phyloP scores from a whole-genome alignment of 345 rosid genomes.

The Pistacia atlantica region DNA sequence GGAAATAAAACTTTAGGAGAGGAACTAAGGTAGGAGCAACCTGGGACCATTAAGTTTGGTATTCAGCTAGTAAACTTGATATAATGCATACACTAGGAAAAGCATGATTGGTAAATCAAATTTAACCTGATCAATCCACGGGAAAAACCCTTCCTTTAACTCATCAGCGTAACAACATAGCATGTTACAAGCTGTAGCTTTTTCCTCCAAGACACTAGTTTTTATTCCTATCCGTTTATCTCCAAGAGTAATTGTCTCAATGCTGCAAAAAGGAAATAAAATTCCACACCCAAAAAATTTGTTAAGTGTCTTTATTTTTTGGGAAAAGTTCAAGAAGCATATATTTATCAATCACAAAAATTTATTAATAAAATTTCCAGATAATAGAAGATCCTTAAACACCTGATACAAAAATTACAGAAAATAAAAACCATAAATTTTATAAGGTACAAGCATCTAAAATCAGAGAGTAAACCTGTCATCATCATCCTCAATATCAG shows the following conservation, averaged over 20 bases:
- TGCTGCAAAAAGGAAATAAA: slow-evolving; percentile 34
- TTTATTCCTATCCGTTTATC: slow-evolving; percentile 73
- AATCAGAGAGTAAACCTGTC: slow-evolving; percentile 46
- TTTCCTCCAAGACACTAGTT: slow-evolving; percentile 64
- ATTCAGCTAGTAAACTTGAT: slow-evolving; percentile 1
- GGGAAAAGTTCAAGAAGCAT: neutral
- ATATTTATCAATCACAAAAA: neutral
- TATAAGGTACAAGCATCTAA: neutral
- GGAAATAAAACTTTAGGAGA: slow-evolving; percentile 71
- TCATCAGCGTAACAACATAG: slow-evolving; percentile 70
- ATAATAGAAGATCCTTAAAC: neutral
- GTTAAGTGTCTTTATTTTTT: neutral
- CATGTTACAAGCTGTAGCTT: slow-evolving; percentile 73
- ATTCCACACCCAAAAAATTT: too few species aligned
- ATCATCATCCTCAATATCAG: slow-evolving; percentile 64
- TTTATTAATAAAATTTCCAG: neutral
- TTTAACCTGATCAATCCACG: slow-evolving; percentile 60
- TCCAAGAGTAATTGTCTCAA: slow-evolving; percentile 79
- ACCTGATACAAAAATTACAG: neutral
- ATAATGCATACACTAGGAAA: slow-evolving; percentile 6
- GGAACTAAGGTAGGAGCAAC: slow-evolving; percentile 73
- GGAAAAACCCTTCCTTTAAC: slow-evolving; percentile 61
- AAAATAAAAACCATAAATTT: neutral
- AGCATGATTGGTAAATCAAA: neutral
- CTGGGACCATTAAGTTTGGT: slow-evolving; percentile 31